A percentile compares a stretch with the other conserved stretches of the same genome.
Evolutionary conservation across 2,329 filamentous ascomycete genomes (phyloP).

Genomic region (Aspergillus candidus): DNA sequence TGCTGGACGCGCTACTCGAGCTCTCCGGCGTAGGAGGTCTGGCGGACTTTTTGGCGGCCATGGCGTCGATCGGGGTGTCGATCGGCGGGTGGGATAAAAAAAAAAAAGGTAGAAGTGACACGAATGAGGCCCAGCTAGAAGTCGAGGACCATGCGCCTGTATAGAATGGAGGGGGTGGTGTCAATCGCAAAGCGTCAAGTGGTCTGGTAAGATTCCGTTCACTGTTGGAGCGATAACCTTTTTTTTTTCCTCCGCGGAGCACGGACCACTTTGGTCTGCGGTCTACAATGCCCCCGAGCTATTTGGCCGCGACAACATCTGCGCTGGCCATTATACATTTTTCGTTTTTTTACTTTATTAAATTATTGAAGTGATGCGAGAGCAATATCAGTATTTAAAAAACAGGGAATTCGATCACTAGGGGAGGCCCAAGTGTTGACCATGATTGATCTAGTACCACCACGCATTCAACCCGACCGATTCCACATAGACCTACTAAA

Average conservation of each 20-base stretch:
- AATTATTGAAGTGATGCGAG: no score
- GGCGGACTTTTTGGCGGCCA: neutral
- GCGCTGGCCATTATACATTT: no score
- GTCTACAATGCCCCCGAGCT: neutral
- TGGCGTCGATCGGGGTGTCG: slow-evolving; percentile 3
- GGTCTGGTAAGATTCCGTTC: slow-evolving; percentile 7
- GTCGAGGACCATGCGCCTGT: no score
- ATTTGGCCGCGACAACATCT: neutral
- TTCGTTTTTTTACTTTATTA: neutral
- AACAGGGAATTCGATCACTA: no score
- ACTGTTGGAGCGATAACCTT: slow-evolving; percentile 22
- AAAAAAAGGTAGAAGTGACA: neutral
- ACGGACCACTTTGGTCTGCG: slow-evolving; percentile 33
- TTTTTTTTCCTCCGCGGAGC: slow-evolving; percentile 37
- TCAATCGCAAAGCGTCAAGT: neutral
- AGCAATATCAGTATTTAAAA: no score
- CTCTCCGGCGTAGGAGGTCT: slow-evolving; percentile 11
- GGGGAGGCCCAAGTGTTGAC: no score
- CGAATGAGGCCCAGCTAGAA: no score
- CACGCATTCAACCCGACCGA: no score
- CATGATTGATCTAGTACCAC: no score
- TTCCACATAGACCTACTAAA: no score
- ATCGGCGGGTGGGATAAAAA: slow-evolving; percentile 3
- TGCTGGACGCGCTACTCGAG: slow-evolving; percentile 22
- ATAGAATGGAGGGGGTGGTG: no score